Conservation (phyloP, 352 stramenopile species). For the Phytopythium oedochilum region DNA sequence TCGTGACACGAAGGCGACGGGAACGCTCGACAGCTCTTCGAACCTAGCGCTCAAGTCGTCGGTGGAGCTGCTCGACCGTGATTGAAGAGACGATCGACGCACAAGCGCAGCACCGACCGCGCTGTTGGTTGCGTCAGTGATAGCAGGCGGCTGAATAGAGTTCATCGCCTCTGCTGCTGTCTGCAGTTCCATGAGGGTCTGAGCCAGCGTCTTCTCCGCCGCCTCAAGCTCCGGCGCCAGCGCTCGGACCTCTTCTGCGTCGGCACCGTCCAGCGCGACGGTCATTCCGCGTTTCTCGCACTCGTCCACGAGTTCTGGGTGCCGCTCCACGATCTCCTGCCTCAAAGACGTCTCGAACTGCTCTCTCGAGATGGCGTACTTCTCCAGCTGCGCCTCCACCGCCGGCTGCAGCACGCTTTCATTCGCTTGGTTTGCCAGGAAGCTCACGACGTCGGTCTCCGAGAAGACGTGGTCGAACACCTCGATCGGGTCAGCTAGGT, state of each 20-base stretch:
- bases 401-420: conserved; percentile 3
- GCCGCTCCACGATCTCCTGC: conserved; percentile 13
- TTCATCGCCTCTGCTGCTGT: background rate
- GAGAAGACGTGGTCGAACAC: conserved; percentile 12
- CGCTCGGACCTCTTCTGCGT: background rate
- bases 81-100: background rate
- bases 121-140: background rate
- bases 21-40: background rate
- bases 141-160: background rate
- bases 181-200: background rate
- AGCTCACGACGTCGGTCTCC: conserved; percentile 8
- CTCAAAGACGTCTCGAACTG: conserved; percentile 16
- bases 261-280: background rate
- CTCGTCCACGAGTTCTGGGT: conserved; percentile 11
- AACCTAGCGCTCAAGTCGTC: background rate
- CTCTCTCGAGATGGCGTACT: conserved; percentile 2
- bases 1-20: background rate
- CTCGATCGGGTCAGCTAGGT: conserved; percentile 19
- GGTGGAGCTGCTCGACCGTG: background rate
- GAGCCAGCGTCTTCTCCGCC: background rate
- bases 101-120: background rate
- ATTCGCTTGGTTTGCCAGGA: conserved; percentile 1
- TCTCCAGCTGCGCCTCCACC: conserved; percentile 2
- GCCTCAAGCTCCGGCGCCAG: background rate
- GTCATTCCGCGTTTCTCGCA: background rate